Base-by-base conservation (phyloP, 208 protist genomes). In the Vickermania ingenoplastis region DNA sequence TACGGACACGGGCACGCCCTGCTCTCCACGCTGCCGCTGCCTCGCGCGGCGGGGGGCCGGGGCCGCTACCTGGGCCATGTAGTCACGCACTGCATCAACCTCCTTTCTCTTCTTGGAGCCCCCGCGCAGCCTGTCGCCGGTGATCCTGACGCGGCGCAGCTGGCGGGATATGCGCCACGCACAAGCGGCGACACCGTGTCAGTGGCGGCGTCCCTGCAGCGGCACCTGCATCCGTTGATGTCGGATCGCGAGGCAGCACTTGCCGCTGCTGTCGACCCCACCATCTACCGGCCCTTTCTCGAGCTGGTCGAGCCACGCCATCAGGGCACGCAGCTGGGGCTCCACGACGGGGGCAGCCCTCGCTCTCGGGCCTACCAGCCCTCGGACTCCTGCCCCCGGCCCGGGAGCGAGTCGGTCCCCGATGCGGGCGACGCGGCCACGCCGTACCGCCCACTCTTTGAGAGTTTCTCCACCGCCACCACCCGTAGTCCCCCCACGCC, bases 211-310 rank as follows among this genome's bases (percentile, higher is more conserved):
- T 55, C 51, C 13, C 54, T 29, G 54, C 21, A 59, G 7, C 27
- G 27, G n/a, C 54, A 21, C 54, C 14, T 48, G n/a, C 31, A 48
- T 25, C 31, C 28, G 30, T 59, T 57, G 26, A 7, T 54, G 55
- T 48, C 41, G 14, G 25, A 2, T 21, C 30, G 62, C 53, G 63
- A 63, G 23, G 57, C 63, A 1, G 24, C 57, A 1, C 53, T 71
- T 1, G 58, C 61, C 26, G 55, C 52, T 0, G 50, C 31, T n/a
- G 25, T 66, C 0, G 68, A 85, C 41, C 53, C 64, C 30, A 69
- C 41, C 41, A 29, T 26, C 36, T 57, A 62, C 55, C 62, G 62
- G 59, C 26, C 57, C 45, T 1, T 70, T 4, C 58, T 59, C 1
- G 31, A 63, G 41, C 63, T 64, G 24, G 63, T 59, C 55, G 58